These are phyloP conservation scores for Paramecium sonneborni DNA, from an alignment of 73 alveolate genomes.

Conservation along the genomic window DNA sequence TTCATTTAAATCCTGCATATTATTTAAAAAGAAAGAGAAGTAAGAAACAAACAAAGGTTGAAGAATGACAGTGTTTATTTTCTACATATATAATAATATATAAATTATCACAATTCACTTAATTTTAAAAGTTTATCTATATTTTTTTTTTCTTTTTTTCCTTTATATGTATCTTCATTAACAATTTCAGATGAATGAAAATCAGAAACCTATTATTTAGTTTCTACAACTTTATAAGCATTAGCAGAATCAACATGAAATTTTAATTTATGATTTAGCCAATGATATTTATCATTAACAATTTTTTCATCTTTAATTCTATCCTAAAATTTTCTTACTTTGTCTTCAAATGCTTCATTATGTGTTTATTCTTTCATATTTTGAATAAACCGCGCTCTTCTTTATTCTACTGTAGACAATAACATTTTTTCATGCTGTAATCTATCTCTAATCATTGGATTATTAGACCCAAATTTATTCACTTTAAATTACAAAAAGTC, in stretches of 20 bases:
- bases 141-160: background rate
- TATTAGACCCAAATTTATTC: slow-evolving; percentile 71
- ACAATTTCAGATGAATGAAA: background rate
- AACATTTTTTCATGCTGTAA: background rate
- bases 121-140: background rate
- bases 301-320: slow-evolving; percentile 61
- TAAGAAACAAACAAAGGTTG: background rate
- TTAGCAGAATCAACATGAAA: slow-evolving; percentile 81
- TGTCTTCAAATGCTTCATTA: slow-evolving; percentile 56
- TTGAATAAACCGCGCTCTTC: slow-evolving; percentile 64
- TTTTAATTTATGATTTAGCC: slow-evolving; percentile 81
- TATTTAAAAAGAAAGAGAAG: slow-evolving; percentile 1
- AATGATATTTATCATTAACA: slow-evolving; percentile 65
- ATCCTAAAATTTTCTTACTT: slow-evolving; percentile 64
- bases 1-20: background rate
- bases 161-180: background rate
- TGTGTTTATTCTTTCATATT: slow-evolving; percentile 56
- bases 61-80: background rate
- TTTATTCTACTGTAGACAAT: slow-evolving; percentile 57
- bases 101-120: background rate
- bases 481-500: slow-evolving; percentile 66
- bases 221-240: slow-evolving; percentile 69
- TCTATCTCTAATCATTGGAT: slow-evolving; percentile 21
- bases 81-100: background rate
- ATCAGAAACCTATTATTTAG: slow-evolving; percentile 44